Evolutionary conservation across 139 green algal species (phyloP).

Genomic region (Picocystis salinarum): DNA sequence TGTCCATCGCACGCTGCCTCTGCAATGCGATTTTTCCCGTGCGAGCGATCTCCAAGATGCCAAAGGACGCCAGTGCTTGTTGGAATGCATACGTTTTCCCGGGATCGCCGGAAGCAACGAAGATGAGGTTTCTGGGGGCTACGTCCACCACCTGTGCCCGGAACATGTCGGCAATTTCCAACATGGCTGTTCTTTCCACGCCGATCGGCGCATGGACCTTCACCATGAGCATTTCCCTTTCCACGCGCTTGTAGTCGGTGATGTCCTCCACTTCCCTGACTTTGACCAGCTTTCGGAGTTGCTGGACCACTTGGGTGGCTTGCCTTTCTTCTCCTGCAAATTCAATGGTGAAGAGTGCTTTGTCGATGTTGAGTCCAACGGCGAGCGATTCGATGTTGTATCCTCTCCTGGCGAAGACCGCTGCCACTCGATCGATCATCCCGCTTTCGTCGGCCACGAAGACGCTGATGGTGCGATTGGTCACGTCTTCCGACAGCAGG

Average conservation of each 20-base stretch:
- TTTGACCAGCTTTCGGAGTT: slow-evolving; percentile 90
- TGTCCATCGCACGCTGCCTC: no score
- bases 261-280: slow-evolving; percentile 93
- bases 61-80: slow-evolving; percentile 13
- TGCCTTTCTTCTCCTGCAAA: no score
- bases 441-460: slow-evolving; percentile 94
- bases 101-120: slow-evolving; percentile 58
- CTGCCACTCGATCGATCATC: slow-evolving; percentile 92
- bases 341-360: slow-evolving; percentile 96
- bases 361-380: slow-evolving; percentile 79
- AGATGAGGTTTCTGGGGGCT: slow-evolving; percentile 3
- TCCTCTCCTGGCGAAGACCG: slow-evolving; percentile 70
- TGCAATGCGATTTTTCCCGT: slow-evolving; percentile 78
- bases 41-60: slow-evolving; percentile 51
- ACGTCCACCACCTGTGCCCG: slow-evolving; percentile 75
- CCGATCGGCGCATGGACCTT: slow-evolving; percentile 57
- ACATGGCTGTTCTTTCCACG: slow-evolving; percentile 51
- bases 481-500: slow-evolving; percentile 47
- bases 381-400: slow-evolving; percentile 92
- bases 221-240: slow-evolving; percentile 83
- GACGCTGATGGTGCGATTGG: slow-evolving; percentile 80
- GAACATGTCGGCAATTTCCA: slow-evolving; percentile 84
- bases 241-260: slow-evolving; percentile 44
- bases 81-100: slow-evolving; percentile 53
- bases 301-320: slow-evolving; percentile 75